Conservation (phyloP, 2,329 filamentous ascomycete genomes). For the Penicillium sp. region DNA sequence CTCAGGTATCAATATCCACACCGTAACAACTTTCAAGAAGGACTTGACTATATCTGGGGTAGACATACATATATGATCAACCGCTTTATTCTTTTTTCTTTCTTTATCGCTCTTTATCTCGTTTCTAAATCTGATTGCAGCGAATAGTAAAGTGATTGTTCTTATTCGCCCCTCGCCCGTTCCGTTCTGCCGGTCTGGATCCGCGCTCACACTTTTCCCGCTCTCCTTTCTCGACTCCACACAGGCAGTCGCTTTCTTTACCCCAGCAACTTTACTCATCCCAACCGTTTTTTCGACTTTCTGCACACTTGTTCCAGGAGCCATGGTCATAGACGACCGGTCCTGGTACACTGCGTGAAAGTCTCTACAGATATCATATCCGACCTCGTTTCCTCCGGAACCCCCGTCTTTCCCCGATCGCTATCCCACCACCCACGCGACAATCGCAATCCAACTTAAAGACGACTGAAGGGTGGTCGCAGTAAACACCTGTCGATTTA, state of each 20-base stretch:
- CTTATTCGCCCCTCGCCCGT: slow-evolving; percentile 6
- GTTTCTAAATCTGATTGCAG: not conserved
- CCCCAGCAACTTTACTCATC: slow-evolving; percentile 8
- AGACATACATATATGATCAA: not conserved
- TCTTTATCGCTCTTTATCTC: not conserved
- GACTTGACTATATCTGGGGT: not conserved
- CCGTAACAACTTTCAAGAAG: not conserved
- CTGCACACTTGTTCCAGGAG: slow-evolving; percentile 10
- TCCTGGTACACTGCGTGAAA: slow-evolving; percentile 17
- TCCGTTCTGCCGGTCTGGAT: slow-evolving; percentile 22
- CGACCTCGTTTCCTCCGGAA: slow-evolving; percentile 1
- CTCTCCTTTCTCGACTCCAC: slow-evolving; percentile 28
- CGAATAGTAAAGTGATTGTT: slow-evolving; percentile 1
- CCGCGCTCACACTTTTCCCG: slow-evolving; percentile 28
- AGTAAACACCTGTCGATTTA: slow-evolving; percentile 7
- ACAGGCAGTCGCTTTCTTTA: slow-evolving; percentile 22
- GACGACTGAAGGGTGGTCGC: slow-evolving; percentile 10
- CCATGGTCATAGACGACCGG: slow-evolving; percentile 23
- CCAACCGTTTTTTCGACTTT: not conserved
- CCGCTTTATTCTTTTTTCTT: not conserved
- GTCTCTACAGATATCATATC: not conserved
- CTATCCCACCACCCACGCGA: slow-evolving; percentile 12
- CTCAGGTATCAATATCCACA: not conserved
- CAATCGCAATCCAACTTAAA: not conserved
- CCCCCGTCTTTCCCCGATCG: slow-evolving; percentile 5